A percentile compares a stretch with the other conserved stretches of the same genome.
Evolutionary conservation across 345 rosid species (phyloP).

Genomic region (Melaleuca quinquenervia): DNA sequence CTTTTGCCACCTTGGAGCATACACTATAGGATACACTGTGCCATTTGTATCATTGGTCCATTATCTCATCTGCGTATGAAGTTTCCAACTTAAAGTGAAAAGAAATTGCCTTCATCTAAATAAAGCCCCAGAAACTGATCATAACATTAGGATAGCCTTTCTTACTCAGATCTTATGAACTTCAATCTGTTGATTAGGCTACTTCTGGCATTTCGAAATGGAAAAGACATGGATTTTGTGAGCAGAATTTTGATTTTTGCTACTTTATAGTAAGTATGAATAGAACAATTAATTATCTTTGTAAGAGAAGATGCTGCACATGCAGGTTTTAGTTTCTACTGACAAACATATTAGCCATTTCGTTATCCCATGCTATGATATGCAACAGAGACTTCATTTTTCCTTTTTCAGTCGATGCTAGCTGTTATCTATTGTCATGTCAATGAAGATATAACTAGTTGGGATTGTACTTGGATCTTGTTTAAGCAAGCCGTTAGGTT

Average conservation of each 20-base stretch:
- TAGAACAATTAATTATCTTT: background rate
- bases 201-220: background rate
- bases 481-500: background rate
- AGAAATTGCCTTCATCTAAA: background rate
- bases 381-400: background rate
- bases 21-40: background rate
- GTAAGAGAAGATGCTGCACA: background rate
- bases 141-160: background rate
- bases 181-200: background rate
- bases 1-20: background rate
- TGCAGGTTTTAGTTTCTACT: background rate
- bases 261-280: background rate
- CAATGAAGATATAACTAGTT: background rate
- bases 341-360: background rate
- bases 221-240: background rate
- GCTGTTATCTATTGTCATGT: background rate
- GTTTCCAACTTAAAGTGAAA: background rate
- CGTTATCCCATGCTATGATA: background rate
- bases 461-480: background rate
- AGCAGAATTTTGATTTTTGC: background rate
- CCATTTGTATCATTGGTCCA: background rate
- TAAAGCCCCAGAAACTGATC: background rate
- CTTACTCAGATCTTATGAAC: background rate
- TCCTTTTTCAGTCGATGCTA: background rate
- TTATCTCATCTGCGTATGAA: background rate